Evolutionary conservation across 805 yeast genomes (phyloP).

Genomic region (Metschnikowia lochheadii): DNA sequence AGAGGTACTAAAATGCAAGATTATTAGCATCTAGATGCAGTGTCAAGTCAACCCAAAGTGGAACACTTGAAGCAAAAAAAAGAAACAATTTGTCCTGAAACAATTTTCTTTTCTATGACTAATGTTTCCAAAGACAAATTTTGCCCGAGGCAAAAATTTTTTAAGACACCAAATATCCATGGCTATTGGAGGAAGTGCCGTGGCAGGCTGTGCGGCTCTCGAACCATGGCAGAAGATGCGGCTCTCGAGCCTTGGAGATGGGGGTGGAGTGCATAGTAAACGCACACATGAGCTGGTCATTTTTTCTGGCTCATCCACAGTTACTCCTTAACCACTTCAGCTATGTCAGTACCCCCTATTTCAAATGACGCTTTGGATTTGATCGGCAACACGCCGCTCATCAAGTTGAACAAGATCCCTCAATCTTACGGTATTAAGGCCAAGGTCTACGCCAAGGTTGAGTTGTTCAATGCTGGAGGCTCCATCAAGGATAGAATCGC

Average conservation of each 20-base stretch:
- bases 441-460: conserved; percentile 67
- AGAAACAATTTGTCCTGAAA: neutral
- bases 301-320: conserved; percentile 4
- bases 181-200: neutral
- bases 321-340: neutral
- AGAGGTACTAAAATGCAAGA: conserved; percentile 64
- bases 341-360: conserved; percentile 33
- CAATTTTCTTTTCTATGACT: too few species aligned
- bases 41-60: too few species aligned
- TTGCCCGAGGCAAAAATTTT: too few species aligned
- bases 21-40: conserved; percentile 30
- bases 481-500: conserved; percentile 89
- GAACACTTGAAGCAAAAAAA: neutral
- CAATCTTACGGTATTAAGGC: conserved; percentile 74
- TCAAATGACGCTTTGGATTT: conserved; percentile 60
- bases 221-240: neutral
- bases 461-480: conserved; percentile 84
- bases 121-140: too few species aligned
- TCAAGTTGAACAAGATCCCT: conserved; percentile 71
- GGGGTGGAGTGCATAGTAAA: neutral
- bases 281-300: conserved; percentile 1
- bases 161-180: too few species aligned
- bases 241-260: neutral
- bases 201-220: neutral
- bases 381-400: conserved; percentile 83